Percentiles rank a stretch among this genome's conserved stretches.
Conservation (phyloP, 805 yeast species). For the Zygotorulaspora florentina region DNA sequence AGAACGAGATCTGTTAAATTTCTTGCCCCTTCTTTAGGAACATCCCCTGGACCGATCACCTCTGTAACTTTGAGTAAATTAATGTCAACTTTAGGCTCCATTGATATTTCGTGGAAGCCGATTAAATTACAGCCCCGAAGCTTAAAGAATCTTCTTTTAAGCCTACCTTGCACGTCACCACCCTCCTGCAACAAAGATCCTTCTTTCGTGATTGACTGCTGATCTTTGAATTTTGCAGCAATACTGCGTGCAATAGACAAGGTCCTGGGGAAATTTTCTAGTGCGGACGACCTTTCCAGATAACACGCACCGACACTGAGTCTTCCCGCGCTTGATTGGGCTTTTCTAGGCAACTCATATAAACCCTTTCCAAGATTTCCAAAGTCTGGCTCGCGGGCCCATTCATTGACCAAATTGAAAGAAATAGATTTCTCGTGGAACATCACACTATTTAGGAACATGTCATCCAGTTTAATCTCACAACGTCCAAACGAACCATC, state of each 20-base stretch:
- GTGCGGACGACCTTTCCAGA: slow-evolving; percentile 55
- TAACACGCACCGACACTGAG: slow-evolving; percentile 65
- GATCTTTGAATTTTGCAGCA: slow-evolving; percentile 37
- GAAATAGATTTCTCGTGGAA: slow-evolving; percentile 11
- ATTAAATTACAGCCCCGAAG: slow-evolving; percentile 66
- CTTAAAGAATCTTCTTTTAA: slow-evolving; percentile 72
- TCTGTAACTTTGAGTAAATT: slow-evolving; percentile 63
- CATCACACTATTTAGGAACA: slow-evolving; percentile 14
- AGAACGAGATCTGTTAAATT: slow-evolving; percentile 68
- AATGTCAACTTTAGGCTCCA: slow-evolving; percentile 68
- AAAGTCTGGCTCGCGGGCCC: slow-evolving; percentile 44
- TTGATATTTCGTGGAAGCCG: slow-evolving; percentile 70
- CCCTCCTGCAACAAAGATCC: slow-evolving; percentile 87
- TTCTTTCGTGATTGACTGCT: slow-evolving; percentile 40
- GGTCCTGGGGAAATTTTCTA: slow-evolving; percentile 68
- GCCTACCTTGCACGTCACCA: slow-evolving; percentile 67
- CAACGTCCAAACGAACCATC: slow-evolving; percentile 90
- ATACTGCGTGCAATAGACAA: slow-evolving; percentile 50
- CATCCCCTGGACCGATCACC: slow-evolving; percentile 35
- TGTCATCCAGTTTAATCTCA: slow-evolving; percentile 43
- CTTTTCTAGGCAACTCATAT: slow-evolving; percentile 28
- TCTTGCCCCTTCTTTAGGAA: slow-evolving; percentile 38
- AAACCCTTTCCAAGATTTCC: slow-evolving; percentile 4
- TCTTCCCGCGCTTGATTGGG: slow-evolving; percentile 61
- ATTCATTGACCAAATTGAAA: slow-evolving; percentile 54